These are phyloP conservation scores for Tulasnella sp. DNA, from an alignment of 768 basidiomycete species.

Conservation along the genomic window DNA sequence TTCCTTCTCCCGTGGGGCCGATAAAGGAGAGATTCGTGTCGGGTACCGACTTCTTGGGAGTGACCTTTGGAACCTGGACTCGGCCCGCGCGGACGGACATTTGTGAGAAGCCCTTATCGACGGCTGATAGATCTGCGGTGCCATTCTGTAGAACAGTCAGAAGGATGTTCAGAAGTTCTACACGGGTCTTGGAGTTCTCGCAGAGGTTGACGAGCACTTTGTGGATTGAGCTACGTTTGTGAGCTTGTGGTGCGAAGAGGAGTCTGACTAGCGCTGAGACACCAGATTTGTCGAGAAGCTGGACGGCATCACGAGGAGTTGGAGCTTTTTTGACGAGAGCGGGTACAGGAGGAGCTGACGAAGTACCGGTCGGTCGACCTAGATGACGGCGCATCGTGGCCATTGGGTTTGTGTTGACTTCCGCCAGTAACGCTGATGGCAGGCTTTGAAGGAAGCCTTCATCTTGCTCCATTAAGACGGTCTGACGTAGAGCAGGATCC, in stretches of 20 bases:
- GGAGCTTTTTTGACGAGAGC: slow-evolving; percentile 32
- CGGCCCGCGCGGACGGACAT: slow-evolving; percentile 65
- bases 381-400: background rate
- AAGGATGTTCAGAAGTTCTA: slow-evolving; percentile 89
- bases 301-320: slow-evolving; percentile 76
- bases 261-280: slow-evolving; percentile 86
- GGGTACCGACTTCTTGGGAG: slow-evolving; percentile 57
- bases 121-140: slow-evolving; percentile 82
- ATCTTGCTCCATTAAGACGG: slow-evolving; percentile 85
- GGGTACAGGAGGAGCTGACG: slow-evolving; percentile 16
- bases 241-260: slow-evolving; percentile 92
- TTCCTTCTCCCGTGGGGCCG: slow-evolving; percentile 63
- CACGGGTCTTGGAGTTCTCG: slow-evolving; percentile 87
- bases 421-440: slow-evolving; percentile 81
- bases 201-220: slow-evolving; percentile 91
- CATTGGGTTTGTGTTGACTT: slow-evolving; percentile 47
- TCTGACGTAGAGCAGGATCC: slow-evolving; percentile 82
- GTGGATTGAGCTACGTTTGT: slow-evolving; percentile 78
- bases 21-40: slow-evolving; percentile 39
- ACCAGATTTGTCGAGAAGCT: slow-evolving; percentile 84
- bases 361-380: background rate
- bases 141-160: slow-evolving; percentile 94
- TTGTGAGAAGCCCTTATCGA: slow-evolving; percentile 91
- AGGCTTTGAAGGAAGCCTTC: slow-evolving; percentile 77
- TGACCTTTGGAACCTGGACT: slow-evolving; percentile 42